A percentile compares a stretch with the other conserved stretches of the same genome.
Evolutionary conservation across 768 basidiomycete species (phyloP).

Genomic region (Amanita inopinata): DNA sequence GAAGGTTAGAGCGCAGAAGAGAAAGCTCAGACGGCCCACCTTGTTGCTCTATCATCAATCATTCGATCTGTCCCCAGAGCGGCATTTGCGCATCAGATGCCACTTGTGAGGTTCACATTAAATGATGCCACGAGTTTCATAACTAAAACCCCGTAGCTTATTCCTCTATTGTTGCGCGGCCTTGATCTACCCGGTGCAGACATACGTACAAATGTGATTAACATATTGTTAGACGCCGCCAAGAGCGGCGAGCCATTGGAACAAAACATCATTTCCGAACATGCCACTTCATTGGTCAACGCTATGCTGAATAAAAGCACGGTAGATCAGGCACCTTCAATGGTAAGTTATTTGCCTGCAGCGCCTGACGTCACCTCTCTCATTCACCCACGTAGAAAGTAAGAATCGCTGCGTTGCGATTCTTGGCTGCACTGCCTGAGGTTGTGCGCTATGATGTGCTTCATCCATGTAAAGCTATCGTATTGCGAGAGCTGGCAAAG

Average conservation of each 20-base stretch:
- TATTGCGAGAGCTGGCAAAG: conserved; percentile 66
- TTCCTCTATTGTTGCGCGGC: conserved; percentile 81
- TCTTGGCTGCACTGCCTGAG: conserved; percentile 63
- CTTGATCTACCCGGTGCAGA: conserved; percentile 67
- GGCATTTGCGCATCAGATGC: conserved; percentile 61
- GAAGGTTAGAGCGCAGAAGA: conserved; percentile 28
- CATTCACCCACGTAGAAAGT: conserved; percentile 43
- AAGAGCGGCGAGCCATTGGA: conserved; percentile 48
- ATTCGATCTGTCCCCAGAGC: conserved; percentile 73
- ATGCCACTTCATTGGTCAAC: conserved; percentile 61
- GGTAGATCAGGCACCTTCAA: conserved; percentile 39
- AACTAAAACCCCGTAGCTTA: conserved; percentile 40
- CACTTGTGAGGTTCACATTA: conserved; percentile 31
- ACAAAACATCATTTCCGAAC: conserved; percentile 45
- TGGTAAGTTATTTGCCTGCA: conserved; percentile 27
- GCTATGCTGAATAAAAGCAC: conserved; percentile 61
- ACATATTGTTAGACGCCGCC: conserved; percentile 56
- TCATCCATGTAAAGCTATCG: conserved; percentile 65
- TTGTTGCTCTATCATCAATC: conserved; percentile 77
- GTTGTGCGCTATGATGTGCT: conserved; percentile 76
- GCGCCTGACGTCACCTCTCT: conserved; percentile 1
- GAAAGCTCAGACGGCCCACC: conserved; percentile 51
- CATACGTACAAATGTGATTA: conserved; percentile 73
- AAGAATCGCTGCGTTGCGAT: conserved; percentile 64
- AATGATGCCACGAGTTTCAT: background rate